Evolutionary conservation across 2,329 filamentous ascomycete species (phyloP).

Genomic region (Chaetomiaceae sp.): DNA sequence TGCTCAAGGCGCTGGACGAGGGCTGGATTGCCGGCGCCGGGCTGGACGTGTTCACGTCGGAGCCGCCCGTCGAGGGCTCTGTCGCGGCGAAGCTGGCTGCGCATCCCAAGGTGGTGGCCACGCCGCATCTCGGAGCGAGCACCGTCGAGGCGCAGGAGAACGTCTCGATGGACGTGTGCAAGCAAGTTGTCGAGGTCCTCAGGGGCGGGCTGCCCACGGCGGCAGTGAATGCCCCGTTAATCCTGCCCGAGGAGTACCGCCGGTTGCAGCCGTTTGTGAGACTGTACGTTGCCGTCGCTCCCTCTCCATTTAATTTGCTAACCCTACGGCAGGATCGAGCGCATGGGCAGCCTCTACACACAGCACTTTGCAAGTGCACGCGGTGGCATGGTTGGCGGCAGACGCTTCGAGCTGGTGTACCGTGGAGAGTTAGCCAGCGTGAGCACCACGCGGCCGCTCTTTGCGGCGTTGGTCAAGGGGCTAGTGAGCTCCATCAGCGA

Average conservation of each 20-base stretch:
- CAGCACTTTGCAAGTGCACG: conserved; percentile 57
- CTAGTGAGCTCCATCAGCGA: conserved; percentile 64
- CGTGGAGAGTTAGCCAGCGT: conserved; percentile 67
- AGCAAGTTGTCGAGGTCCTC: conserved; percentile 69
- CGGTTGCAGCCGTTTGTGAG: conserved; percentile 71
- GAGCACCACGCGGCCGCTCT: conserved; percentile 70
- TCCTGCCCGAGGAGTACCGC: conserved; percentile 72
- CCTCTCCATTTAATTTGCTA: not conserved
- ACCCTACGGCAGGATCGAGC: conserved; percentile 48
- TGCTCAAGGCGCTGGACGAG: conserved; percentile 62
- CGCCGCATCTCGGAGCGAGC: conserved; percentile 72
- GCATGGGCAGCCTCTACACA: conserved; percentile 72
- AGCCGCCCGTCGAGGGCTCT: conserved; percentile 54
- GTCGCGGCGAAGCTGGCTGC: conserved; percentile 56
- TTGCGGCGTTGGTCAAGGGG: conserved; percentile 72
- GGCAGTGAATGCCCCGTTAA: conserved; percentile 76
- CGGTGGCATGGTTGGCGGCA: conserved; percentile 48
- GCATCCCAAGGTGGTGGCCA: conserved; percentile 68
- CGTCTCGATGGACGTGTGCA: conserved; percentile 75
- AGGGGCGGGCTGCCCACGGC: conserved; percentile 65
- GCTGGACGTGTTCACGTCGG: conserved; percentile 72
- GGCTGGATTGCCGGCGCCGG: conserved; percentile 71
- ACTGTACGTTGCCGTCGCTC: conserved; percentile 32
- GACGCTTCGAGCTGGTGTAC: conserved; percentile 70
- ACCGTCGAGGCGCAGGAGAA: conserved; percentile 82